A percentile compares a stretch with the other conserved stretches of the same genome.
Conservation (phyloP, 768 basidiomycete genomes). For the Boletus eberwhitei region DNA sequence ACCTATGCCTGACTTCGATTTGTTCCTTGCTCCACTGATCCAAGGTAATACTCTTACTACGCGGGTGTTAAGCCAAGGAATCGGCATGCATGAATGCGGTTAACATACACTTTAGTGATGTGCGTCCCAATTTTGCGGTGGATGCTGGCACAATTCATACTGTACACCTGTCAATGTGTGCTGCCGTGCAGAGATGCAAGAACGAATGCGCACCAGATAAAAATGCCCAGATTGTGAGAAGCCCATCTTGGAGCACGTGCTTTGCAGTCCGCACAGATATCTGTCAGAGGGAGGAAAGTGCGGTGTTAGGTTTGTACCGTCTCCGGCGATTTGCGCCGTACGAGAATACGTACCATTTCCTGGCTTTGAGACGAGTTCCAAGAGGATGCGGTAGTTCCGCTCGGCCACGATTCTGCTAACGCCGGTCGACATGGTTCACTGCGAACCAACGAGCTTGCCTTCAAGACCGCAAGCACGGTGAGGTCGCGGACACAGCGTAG, state of each 20-base stretch:
- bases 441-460: neutral
- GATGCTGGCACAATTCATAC: constrained; percentile 84
- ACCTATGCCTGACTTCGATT: constrained; percentile 58
- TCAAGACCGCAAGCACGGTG: neutral
- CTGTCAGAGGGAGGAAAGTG: constrained; percentile 38
- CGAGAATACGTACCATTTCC: constrained; percentile 67
- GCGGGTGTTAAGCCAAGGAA: constrained; percentile 1
- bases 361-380: constrained; percentile 66
- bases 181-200: neutral
- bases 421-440: constrained; percentile 27
- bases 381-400: constrained; percentile 59
- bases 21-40: constrained; percentile 89
- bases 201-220: constrained; percentile 62
- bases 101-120: constrained; percentile 82
- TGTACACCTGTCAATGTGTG: constrained; percentile 29
- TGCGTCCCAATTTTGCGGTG: constrained; percentile 96
- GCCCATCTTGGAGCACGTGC: constrained; percentile 87
- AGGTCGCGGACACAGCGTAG: neutral
- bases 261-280: constrained; percentile 90
- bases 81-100: neutral
- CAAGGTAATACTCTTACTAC: constrained; percentile 84
- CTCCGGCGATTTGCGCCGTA: neutral
- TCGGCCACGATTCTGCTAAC: constrained; percentile 61
- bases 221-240: constrained; percentile 83
- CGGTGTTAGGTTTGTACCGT: neutral